Evolutionary conservation across 176 grass and related monocot genomes (phyloP).

Genomic region (Oryza longistaminata): DNA sequence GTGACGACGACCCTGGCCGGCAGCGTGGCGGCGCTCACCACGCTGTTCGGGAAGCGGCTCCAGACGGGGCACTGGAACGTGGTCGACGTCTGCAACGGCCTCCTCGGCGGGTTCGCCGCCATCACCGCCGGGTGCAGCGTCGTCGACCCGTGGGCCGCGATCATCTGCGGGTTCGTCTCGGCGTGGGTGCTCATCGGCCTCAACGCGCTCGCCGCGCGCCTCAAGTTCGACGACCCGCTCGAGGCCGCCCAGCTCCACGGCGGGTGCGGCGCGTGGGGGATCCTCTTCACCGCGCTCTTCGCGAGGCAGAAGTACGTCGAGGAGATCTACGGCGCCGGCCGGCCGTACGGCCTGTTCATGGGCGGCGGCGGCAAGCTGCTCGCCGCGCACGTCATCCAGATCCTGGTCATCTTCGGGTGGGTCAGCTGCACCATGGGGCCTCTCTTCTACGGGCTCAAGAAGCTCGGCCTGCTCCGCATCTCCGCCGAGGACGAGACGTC

Average conservation of each 20-base stretch:
- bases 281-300: slow-evolving; percentile 93
- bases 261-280: slow-evolving; percentile 84
- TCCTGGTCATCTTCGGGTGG: slow-evolving; percentile 78
- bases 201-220: slow-evolving; percentile 64
- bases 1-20: slow-evolving; percentile 88
- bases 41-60: slow-evolving; percentile 85
- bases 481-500: slow-evolving; percentile 75
- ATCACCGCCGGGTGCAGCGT: slow-evolving; percentile 91
- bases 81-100: slow-evolving; percentile 87
- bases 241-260: slow-evolving; percentile 96
- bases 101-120: slow-evolving; percentile 91
- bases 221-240: slow-evolving; percentile 94
- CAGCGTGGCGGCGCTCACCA: slow-evolving; percentile 85
- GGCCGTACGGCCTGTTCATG: slow-evolving; percentile 91
- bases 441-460: slow-evolving; percentile 66
- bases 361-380: slow-evolving; percentile 81
- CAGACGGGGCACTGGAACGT: slow-evolving; percentile 98
- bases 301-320: slow-evolving; percentile 70
- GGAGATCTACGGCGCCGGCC: slow-evolving; percentile 62
- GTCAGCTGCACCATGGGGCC: slow-evolving; percentile 84
- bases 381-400: slow-evolving; percentile 66
- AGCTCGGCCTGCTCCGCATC: slow-evolving; percentile 70
- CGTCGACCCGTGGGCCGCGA: slow-evolving; percentile 87
- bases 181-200: slow-evolving; percentile 92
- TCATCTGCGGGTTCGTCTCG: slow-evolving; percentile 92